These are phyloP conservation scores for Aspergillus homomorphus DNA, from an alignment of 495 filamentous ascomycete genomes.

Conservation along the genomic window DNA sequence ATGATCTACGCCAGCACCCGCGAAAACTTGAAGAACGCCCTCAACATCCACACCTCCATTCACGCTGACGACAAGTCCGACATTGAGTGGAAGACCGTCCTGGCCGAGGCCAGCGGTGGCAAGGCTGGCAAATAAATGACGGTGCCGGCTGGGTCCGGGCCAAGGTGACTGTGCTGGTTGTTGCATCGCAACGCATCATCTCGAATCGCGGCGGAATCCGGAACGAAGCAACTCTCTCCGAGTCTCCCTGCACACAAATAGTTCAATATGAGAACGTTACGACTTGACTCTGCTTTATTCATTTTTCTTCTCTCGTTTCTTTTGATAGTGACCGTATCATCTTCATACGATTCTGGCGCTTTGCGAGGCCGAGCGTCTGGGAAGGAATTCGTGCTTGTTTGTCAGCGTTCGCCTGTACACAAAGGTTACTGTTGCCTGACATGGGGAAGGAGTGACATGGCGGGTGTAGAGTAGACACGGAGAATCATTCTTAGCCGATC, in stretches of 20 bases:
- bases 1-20: conserved; percentile 98
- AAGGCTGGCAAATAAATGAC: conserved; percentile 44
- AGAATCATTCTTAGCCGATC: conserved; percentile 19
- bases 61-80: conserved; percentile 93
- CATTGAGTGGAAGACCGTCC: conserved; percentile 77
- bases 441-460: conserved; percentile 16
- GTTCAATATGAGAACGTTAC: conserved; percentile 47
- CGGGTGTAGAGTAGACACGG: conserved; percentile 26
- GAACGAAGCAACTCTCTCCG: conserved; percentile 32
- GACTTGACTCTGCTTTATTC: conserved; percentile 22
- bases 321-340: conserved; percentile 21
- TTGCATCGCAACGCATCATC: conserved; percentile 19
- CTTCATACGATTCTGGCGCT: conserved; percentile 21
- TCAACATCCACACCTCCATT: conserved; percentile 75
- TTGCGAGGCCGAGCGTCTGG: conserved; percentile 18
- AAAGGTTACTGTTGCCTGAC: conserved; percentile 21
- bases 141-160: conserved; percentile 41
- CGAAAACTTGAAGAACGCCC: conserved; percentile 81
- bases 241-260: conserved; percentile 33
- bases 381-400: conserved; percentile 17
- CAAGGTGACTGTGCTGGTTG: conserved; percentile 26
- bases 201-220: conserved; percentile 22
- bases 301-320: conserved; percentile 5
- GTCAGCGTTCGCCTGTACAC: conserved; percentile 32
- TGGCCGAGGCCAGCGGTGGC: conserved; percentile 79